Evolutionary conservation across 176 grass and related monocot genomes (phyloP), one percentile per base, ranked within the genome.

Genomic region (Oryza longistaminata): DNA sequence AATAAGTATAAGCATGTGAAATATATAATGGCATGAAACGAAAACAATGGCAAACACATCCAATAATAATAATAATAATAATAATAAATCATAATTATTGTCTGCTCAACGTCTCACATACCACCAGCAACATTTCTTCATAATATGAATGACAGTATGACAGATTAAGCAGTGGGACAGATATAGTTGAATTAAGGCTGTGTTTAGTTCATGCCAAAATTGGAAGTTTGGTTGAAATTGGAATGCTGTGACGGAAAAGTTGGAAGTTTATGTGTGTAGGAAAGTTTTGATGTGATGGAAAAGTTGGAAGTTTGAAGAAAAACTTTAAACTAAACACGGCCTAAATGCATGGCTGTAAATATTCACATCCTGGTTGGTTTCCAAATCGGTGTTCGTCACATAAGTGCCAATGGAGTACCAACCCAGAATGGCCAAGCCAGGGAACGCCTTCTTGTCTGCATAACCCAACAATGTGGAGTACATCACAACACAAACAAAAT

Each of bases 381-480:
- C 85, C 89, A 95, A 73, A 82, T 98, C 96, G 9, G 93, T 87
- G 13, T 98, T 93, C 74, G 92, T 81, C 65, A 89, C 96, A 89
- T 98, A 88, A 22, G 85, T 94, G 35, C 90, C 96, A 39, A 93
- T 98, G 3, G 96, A 98, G 80, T 98, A 98, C 96, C 96, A 98
- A 2, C 96, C 96, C 27, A 98, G 81, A 72, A 98, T 87, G 53
- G 89, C 93, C 35, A 90, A 95, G 35, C 90, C 91, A 5, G 96
- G 96, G 82, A 98, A 98, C 25, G 94, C 96, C 88, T 98, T 98
- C 85, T 98, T 98, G 85, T 95, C 96, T 98, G 85, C 91, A 87
- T 6, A 77, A 9, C 10, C 86, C 84, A 85, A 26, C 48, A 17
- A 49, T 43, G 9, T 27, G 26, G 26, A 27, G 26, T 9, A 10